Base-by-base conservation (phyloP, 1,139 yeast genomes). In the Nematodospora anomalae region DNA sequence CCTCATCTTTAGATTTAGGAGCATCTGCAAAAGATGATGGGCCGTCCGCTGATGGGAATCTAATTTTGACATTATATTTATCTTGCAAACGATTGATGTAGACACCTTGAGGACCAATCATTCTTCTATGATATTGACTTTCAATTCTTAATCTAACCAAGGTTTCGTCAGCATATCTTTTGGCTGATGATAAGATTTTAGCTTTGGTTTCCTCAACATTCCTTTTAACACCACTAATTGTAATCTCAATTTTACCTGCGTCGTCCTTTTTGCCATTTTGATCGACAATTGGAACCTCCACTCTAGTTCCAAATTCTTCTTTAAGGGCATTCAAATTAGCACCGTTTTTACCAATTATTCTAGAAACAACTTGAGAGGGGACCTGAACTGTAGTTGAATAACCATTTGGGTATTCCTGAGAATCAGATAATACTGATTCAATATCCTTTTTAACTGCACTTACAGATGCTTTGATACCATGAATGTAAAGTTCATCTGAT, bases 261-360 rank as follows among this genome's bases (percentile, higher is more conserved):
- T 58, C 58, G 25, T 60, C 60, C 14, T 60, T 54, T 7, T 44
- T 44, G 26, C 60, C 60, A 22, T 51, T 55, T 25, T 46, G 53
- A 21, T 62, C 66, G 18, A 57, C 53, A 8, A 18, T 8, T 16
- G 46, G 38, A 36, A 89, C 82, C 52, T 89, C 96, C 46, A 94
- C 75, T 50, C 74, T 76, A 45, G 87, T 89, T 32, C 83, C 90
- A 52, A 72, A 88, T 55, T 86, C 85, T n/a, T 85, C 88, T 49
- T 83, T 76, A 47, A 88, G 62, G 37, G 78, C 67, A 50, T 78
- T 76, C 57, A 92, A 65, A 55, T 81, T 79, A 29, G 86, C 66
- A 40, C 98, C 98, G 44, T 79, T 86, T 58, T 83, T 85, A 49
- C 98, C 99, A 59, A 94, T 88, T 39, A 94, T 72, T 61, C 95